These are phyloP conservation scores for Russula brevipes DNA, from an alignment of 768 basidiomycete species.

Conservation along the genomic window DNA sequence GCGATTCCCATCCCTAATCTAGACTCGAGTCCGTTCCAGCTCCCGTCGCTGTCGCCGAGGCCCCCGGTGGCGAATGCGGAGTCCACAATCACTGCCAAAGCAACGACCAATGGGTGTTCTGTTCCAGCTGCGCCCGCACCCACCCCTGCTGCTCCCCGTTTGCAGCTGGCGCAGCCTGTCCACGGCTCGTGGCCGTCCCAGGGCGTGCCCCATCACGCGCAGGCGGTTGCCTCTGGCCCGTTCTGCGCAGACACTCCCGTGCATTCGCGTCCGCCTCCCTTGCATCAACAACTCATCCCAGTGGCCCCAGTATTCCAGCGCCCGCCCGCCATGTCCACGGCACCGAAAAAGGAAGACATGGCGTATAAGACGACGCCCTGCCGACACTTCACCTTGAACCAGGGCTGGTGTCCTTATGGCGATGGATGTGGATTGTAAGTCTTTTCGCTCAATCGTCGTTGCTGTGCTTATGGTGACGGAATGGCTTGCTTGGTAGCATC, in stretches of 20 bases:
- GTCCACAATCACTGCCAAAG: neutral
- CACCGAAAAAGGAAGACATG: constrained; percentile 6
- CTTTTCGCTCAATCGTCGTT: too few relatives aligned
- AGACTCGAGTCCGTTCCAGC: neutral
- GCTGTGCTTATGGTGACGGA: neutral
- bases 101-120: neutral
- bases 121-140: neutral
- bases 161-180: neutral
- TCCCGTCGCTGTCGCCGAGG: neutral
- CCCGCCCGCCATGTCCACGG: neutral
- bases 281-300: neutral
- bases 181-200: neutral
- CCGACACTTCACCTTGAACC: constrained; percentile 10
- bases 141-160: neutral
- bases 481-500: neutral
- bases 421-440: constrained; percentile 14
- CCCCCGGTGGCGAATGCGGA: neutral
- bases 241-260: too few relatives aligned
- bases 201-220: neutral
- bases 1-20: constrained; percentile 16
- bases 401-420: constrained; percentile 19
- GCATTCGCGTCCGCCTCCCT: neutral
- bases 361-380: constrained; percentile 18
- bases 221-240: neutral
- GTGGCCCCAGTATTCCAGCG: neutral